These are phyloP conservation scores for Ascochyta fabae DNA, from an alignment of 2,329 filamentous ascomycete species.

Conservation along the genomic window DNA sequence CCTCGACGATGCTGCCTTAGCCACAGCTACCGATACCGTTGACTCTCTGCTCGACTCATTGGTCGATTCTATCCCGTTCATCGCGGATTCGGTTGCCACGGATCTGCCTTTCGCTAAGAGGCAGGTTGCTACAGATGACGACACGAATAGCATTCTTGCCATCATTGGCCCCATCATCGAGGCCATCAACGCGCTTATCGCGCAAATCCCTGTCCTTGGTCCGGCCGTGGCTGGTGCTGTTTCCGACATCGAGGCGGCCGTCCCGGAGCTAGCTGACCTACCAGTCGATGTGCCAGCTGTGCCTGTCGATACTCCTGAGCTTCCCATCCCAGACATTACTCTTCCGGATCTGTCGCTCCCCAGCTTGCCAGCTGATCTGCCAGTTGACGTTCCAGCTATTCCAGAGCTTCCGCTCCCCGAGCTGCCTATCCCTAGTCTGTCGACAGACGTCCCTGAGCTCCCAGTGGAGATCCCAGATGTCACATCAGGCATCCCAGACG, in stretches of 20 bases:
- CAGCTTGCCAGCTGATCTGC: not conserved
- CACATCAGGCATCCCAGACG: not conserved
- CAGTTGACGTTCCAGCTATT: not conserved
- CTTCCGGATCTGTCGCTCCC: not conserved
- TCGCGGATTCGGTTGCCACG: not conserved
- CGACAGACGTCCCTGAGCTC: not conserved
- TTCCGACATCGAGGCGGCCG: not conserved
- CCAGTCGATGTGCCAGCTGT: not conserved
- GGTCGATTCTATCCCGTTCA: not conserved
- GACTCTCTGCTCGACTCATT: not conserved
- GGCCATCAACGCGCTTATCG: not conserved
- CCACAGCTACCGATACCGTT: not conserved
- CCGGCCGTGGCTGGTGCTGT: not conserved
- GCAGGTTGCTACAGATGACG: not conserved
- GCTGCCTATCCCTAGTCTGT: not conserved
- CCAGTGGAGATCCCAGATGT: not conserved
- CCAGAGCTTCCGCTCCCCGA: not conserved
- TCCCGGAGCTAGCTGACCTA: not conserved
- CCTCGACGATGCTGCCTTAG: not conserved
- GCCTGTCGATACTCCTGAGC: not conserved
- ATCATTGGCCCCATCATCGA: slow-evolving; percentile 2
- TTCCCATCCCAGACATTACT: not conserved
- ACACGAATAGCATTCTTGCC: not conserved
- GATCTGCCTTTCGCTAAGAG: slow-evolving; percentile 5
- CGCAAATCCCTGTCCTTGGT: not conserved